These are phyloP conservation scores for Umbelopsis vinacea DNA, from an alignment of 192 early-diverging fungal species.

Conservation along the genomic window DNA sequence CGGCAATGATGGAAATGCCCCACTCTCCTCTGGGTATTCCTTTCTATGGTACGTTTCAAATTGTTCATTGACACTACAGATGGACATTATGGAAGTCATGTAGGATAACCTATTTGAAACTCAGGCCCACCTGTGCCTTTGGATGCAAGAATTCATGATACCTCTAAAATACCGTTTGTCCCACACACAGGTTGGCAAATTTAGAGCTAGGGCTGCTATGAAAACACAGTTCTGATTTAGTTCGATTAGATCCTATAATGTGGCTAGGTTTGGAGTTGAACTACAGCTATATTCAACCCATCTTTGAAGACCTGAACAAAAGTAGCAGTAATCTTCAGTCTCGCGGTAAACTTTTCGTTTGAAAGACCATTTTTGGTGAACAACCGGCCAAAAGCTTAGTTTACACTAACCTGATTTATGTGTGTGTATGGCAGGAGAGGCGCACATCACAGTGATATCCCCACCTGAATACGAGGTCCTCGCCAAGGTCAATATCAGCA, in stretches of 20 bases:
- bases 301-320: conserved; percentile 56
- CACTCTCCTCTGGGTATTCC: conserved; percentile 23
- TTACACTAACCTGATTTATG: background rate
- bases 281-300: conserved; percentile 53
- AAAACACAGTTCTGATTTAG: background rate
- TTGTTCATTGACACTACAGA: background rate
- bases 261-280: conserved; percentile 68
- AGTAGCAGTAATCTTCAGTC: conserved; percentile 42
- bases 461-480: conserved; percentile 71
- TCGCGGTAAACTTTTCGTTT: conserved; percentile 20
- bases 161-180: conserved; percentile 25
- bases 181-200: conserved; percentile 9
- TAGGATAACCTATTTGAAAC: background rate
- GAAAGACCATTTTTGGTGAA: background rate
- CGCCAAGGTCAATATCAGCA: conserved; percentile 62
- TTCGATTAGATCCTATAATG: background rate
- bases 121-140: conserved; percentile 25
- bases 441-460: conserved; percentile 72
- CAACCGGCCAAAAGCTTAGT: too few species aligned
- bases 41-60: conserved; percentile 1
- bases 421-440: conserved; percentile 50
- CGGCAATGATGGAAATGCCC: background rate
- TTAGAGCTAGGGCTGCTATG: background rate
- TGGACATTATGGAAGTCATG: background rate
- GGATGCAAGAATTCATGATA: conserved; percentile 19